Evolutionary conservation across 1,284 basidiomycete species (phyloP).

Genomic region (Leccinum pseudoinsigne): DNA sequence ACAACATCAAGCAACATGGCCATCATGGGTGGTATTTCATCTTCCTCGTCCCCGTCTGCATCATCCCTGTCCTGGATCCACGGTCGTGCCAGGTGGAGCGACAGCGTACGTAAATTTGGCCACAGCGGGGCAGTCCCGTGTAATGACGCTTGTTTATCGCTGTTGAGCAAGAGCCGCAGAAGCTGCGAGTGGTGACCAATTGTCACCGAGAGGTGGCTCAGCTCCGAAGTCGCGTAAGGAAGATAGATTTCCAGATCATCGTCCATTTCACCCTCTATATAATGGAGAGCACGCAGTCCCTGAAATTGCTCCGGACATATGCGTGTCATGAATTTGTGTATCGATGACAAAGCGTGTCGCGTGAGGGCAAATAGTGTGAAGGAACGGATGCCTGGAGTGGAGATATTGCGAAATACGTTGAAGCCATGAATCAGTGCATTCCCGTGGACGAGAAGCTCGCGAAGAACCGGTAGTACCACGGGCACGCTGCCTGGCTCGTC

Average conservation of each 20-base stretch:
- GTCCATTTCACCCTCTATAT: conserved; percentile 37
- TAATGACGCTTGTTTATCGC: conserved; percentile 35
- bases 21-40: conserved; percentile 32
- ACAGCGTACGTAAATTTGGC: conserved; percentile 32
- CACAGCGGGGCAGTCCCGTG: conserved; percentile 32
- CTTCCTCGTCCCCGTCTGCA: conserved; percentile 31
- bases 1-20: conserved; percentile 33
- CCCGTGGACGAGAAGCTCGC: conserved; percentile 33
- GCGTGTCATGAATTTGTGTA: conserved; percentile 38
- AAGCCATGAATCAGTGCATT: conserved; percentile 35
- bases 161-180: conserved; percentile 34
- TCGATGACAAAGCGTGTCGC: conserved; percentile 31
- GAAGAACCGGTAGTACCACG: conserved; percentile 30
- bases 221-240: conserved; percentile 30
- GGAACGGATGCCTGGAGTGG: conserved; percentile 30
- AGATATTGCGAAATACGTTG: conserved; percentile 36
- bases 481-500: conserved; percentile 35
- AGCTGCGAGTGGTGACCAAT: conserved; percentile 35
- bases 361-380: conserved; percentile 29
- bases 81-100: conserved; percentile 27
- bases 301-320: conserved; percentile 35
- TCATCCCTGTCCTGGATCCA: conserved; percentile 35
- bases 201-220: conserved; percentile 34
- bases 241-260: conserved; percentile 37
- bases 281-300: conserved; percentile 32